These are phyloP conservation scores for Suzukiozyma palmioleophila DNA, from an alignment of 1,139 yeast species.

Conservation along the genomic window DNA sequence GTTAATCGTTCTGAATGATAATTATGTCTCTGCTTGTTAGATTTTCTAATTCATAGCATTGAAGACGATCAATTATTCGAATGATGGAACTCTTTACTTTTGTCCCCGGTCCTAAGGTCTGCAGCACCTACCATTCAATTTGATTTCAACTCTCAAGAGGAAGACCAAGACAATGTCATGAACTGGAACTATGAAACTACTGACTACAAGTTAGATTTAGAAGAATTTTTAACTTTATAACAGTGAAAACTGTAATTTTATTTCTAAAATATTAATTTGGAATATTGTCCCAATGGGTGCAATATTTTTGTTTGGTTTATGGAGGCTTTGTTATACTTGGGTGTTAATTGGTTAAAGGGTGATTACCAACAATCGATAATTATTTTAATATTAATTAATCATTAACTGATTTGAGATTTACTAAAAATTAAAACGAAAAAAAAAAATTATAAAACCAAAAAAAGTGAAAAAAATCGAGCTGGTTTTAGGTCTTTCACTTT, in stretches of 20 bases:
- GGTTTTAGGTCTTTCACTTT: constrained; percentile 1
- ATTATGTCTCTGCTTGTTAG: constrained; percentile 3
- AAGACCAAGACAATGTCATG: background rate
- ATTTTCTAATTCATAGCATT: constrained; percentile 2
- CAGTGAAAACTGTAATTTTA: too few species aligned
- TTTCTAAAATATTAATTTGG: too few species aligned
- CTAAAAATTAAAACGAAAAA: background rate
- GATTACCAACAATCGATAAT: constrained; percentile 1
- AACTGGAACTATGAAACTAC: constrained; percentile 2
- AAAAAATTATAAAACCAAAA: background rate
- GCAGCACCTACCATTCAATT: constrained; percentile 3
- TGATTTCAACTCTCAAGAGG: constrained; percentile 2
- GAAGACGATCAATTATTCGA: constrained; percentile 1
- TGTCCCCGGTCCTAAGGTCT: constrained; percentile 1
- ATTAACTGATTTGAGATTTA: background rate
- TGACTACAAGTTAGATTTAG: background rate
- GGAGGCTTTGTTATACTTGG: constrained; percentile 1
- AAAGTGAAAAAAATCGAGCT: constrained; percentile 1
- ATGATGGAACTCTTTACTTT: background rate
- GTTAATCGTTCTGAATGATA: too few species aligned
- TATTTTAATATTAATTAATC: background rate
- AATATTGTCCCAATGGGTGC: too few species aligned
- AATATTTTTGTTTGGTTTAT: background rate
- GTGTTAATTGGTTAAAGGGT: constrained; percentile 1
- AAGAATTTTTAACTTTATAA: constrained; percentile 1